Conservation (phyloP, 2,329 filamentous ascomycete genomes). For the Colletotrichum filicis region DNA sequence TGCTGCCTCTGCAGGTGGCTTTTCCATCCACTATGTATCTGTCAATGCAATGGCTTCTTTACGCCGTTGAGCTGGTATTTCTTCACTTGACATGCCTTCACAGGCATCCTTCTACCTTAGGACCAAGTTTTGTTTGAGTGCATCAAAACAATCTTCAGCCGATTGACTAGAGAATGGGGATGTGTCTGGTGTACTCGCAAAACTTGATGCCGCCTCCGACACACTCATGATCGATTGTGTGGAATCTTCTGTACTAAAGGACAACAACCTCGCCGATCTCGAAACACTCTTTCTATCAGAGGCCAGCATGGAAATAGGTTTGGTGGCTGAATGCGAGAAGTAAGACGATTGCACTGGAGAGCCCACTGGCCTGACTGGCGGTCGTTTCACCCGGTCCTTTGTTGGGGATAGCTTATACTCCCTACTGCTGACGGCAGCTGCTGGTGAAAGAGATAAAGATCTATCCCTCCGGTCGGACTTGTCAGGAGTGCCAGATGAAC, state of each 20-base stretch:
- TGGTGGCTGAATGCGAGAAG: neutral
- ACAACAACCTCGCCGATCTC: neutral
- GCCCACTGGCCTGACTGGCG: neutral
- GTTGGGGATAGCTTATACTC: neutral
- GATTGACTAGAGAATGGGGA: neutral
- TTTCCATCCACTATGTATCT: too few species aligned
- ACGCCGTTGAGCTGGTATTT: neutral
- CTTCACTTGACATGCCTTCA: neutral
- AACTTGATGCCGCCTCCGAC: neutral
- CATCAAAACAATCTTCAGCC: neutral
- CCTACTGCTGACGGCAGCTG: neutral
- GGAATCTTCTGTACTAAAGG: neutral
- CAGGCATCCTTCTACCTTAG: neutral
- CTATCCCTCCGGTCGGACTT: neutral
- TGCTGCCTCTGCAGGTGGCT: too few species aligned
- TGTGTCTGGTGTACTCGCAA: neutral
- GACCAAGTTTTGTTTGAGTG: neutral
- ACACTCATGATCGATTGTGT: neutral
- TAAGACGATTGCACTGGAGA: neutral
- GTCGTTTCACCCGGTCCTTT: neutral
- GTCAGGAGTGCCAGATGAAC: neutral
- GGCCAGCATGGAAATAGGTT: neutral
- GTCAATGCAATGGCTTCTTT: too few species aligned
- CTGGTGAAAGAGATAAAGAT: neutral
- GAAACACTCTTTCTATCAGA: neutral